Evolutionary conservation across 2,329 filamentous ascomycete species (phyloP).

Genomic region (Trichoderma gracile): DNA sequence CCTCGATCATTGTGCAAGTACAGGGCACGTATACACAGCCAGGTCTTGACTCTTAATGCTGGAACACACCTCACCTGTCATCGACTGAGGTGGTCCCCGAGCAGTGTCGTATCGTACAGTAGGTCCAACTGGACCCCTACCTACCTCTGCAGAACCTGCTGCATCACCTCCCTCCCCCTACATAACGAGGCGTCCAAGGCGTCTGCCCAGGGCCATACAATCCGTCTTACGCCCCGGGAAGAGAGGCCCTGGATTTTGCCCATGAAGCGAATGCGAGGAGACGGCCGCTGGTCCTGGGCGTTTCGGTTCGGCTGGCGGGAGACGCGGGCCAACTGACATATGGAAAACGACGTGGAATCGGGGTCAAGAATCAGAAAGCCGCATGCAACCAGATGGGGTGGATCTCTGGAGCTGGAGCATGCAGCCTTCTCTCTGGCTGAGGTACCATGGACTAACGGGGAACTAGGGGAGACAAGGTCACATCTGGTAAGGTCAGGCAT

Average conservation of each 20-base stretch:
- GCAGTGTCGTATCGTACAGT: too few relatives aligned
- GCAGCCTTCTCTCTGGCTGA: neutral
- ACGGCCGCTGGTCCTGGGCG: neutral
- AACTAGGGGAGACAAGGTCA: neutral
- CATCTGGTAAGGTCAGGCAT: neutral
- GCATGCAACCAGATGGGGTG: neutral
- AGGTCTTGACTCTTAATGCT: too few relatives aligned
- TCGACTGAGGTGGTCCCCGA: too few relatives aligned
- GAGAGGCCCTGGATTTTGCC: neutral
- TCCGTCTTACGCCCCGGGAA: slow-evolving; percentile 12
- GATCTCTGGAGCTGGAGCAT: neutral
- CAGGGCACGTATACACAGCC: neutral
- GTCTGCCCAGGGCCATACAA: neutral
- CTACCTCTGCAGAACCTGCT: neutral
- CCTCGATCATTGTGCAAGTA: neutral
- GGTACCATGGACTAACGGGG: neutral
- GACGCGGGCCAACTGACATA: neutral
- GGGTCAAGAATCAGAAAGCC: neutral
- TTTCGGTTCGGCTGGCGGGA: slow-evolving; percentile 2
- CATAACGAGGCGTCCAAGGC: neutral
- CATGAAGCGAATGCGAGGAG: neutral
- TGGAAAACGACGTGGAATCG: neutral
- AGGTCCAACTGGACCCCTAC: too few relatives aligned
- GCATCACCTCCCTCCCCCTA: slow-evolving; percentile 2
- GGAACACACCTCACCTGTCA: too few relatives aligned